Evolutionary conservation across 2,329 filamentous ascomycete species (phyloP).

Genomic region (Fusarium guadeloupense): DNA sequence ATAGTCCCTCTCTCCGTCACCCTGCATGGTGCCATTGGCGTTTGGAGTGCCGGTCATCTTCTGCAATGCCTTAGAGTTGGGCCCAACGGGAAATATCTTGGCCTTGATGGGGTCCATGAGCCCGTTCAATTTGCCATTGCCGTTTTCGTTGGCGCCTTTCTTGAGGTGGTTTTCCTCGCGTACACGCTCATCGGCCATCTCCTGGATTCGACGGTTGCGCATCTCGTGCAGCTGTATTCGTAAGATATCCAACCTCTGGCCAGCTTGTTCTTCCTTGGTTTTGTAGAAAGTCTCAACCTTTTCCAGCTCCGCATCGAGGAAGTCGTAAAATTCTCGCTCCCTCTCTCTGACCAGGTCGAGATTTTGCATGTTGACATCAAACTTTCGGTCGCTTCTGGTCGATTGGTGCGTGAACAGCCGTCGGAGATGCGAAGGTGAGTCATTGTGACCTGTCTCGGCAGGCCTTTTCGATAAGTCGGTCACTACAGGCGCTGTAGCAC

Average conservation of each 20-base stretch:
- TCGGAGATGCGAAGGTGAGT: conserved; percentile 47
- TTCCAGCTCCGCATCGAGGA: conserved; percentile 83
- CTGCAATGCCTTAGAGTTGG: conserved; percentile 68
- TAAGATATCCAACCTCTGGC: conserved; percentile 73
- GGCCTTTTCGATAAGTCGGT: conserved; percentile 32
- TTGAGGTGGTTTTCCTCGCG: conserved; percentile 42
- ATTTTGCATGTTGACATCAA: conserved; percentile 55
- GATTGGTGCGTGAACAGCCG: conserved; percentile 50
- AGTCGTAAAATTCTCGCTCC: conserved; percentile 87
- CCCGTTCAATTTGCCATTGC: conserved; percentile 43
- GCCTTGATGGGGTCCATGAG: conserved; percentile 65
- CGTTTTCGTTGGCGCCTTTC: conserved; percentile 31
- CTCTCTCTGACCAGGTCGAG: conserved; percentile 73
- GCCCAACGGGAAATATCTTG: conserved; percentile 64
- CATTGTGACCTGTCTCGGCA: conserved; percentile 18
- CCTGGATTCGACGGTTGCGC: conserved; percentile 81
- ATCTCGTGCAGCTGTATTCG: conserved; percentile 91
- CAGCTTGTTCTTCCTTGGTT: conserved; percentile 86
- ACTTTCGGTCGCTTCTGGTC: conserved; percentile 43
- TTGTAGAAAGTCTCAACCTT: conserved; percentile 94
- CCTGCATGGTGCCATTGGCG: conserved; percentile 43
- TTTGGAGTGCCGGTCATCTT: conserved; percentile 63
- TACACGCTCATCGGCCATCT: conserved; percentile 63
- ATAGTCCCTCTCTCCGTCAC: conserved; percentile 58
- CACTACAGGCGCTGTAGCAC: conserved; percentile 3